These are phyloP conservation scores for Deinandra increscens DNA, from an alignment of 129 eudicot genomes.

Conservation along the genomic window DNA sequence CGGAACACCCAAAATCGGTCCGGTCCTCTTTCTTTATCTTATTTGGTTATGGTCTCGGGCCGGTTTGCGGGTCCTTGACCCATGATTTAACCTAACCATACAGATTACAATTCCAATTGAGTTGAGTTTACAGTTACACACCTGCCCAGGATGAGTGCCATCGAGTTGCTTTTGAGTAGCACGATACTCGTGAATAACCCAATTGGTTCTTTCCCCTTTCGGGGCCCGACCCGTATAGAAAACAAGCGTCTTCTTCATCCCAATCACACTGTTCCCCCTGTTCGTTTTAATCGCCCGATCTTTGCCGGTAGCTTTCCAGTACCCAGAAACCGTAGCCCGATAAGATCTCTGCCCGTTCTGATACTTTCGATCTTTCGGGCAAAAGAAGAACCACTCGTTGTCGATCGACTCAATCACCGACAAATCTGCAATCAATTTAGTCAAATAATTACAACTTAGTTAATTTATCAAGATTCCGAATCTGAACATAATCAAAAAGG, in stretches of 20 bases:
- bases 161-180: conserved; percentile 73
- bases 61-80: too few species aligned
- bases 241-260: conserved; percentile 81
- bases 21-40: too few species aligned
- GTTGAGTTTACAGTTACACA: conserved; percentile 16
- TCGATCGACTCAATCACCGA: conserved; percentile 10
- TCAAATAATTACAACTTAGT: background rate
- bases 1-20: too few species aligned
- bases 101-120: too few species aligned
- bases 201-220: conserved; percentile 70
- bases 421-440: conserved; percentile 11
- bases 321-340: conserved; percentile 73
- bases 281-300: conserved; percentile 58
- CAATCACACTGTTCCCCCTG: conserved; percentile 57
- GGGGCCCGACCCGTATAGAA: conserved; percentile 86
- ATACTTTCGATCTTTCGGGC: conserved; percentile 55
- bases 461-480: background rate
- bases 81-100: too few species aligned
- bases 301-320: conserved; percentile 93
- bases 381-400: conserved; percentile 17
- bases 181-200: conserved; percentile 90
- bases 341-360: conserved; percentile 76
- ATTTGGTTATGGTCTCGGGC: too few species aligned
- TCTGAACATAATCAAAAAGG: background rate
- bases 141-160: conserved; percentile 92